Conservation (phyloP, 257 asterid genomes). For the Galeopsis tetrahit region DNA sequence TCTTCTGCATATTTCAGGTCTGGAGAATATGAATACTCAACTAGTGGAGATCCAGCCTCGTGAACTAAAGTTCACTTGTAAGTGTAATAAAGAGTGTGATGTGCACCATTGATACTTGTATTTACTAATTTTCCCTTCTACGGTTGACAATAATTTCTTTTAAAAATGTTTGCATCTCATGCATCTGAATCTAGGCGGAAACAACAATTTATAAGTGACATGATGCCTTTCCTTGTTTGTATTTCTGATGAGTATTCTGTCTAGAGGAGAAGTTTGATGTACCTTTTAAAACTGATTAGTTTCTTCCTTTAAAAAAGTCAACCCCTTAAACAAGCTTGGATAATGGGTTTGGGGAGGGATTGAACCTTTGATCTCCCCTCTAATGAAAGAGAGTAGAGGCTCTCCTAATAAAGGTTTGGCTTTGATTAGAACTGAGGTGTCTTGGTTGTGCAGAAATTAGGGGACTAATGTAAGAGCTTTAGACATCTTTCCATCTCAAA, state of each 20-base stretch:
- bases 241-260: conserved; percentile 21
- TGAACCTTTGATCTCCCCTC: not conserved
- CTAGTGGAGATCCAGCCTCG: conserved; percentile 75
- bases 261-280: conserved; percentile 4
- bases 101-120: conserved; percentile 10
- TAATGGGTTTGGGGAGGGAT: not conserved
- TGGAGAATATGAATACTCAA: conserved; percentile 52
- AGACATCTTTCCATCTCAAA: not conserved
- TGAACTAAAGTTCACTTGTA: conserved; percentile 78
- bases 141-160: conserved; percentile 2
- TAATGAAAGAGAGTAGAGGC: not conserved
- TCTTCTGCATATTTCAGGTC: conserved; percentile 45
- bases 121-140: conserved; percentile 15
- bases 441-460: conserved; percentile 13
- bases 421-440: conserved; percentile 1
- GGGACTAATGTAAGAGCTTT: conserved; percentile 3
- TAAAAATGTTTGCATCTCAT: conserved; percentile 7
- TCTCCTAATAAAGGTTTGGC: not conserved
- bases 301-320: not conserved
- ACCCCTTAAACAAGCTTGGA: not conserved
- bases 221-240: not conserved
- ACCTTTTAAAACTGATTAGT: not conserved
- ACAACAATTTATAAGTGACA: conserved; percentile 2
- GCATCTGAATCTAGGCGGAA: conserved; percentile 10
- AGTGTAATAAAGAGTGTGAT: conserved; percentile 35